Base-by-base conservation (phyloP, 345 rosid genomes). In the Toxicodendron radicans region DNA sequence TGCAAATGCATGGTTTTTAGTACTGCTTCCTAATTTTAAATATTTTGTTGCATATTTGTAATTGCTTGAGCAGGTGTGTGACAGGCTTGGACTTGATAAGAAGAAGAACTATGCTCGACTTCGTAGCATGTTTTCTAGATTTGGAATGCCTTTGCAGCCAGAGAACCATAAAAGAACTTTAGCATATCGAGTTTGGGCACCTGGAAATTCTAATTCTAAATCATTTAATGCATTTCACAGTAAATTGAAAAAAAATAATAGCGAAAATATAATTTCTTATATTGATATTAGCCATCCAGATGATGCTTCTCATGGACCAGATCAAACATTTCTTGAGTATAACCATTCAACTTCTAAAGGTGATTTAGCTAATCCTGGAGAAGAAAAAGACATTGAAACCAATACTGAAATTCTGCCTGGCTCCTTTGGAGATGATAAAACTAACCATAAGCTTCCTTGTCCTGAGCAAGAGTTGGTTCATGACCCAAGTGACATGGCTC, bases 51-150 rank as follows among this genome's bases (percentile, higher is more conserved):
- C 49, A n/a, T 59, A 48, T 73, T 48, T 71, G 54, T 60, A 73
- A 73, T 24, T 76, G 66, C 54, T 66, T 80, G 74, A 75, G 64
- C 88, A 95, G 97, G 91, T 90, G 23, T 88, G 90, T 61, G 88
- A 81, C 70, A 91, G 89, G 84, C 96, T 91, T 83, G 95, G 96
- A 33, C 80, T 95, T 84, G 91, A 88, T 75, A 90, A 88, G 82
- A 95, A 93, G 80, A 90, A 77, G 84, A 88, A 85, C 83, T 86
- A 92, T 76, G 73, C 88, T 79, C 87, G 97, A 78, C 76, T 90
- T 74, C 70, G 79, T 73, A 90, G 83, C 81, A 84, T 95, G 85
- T 75, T 87, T 75, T 73, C 85, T 20, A 90, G 83, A 86, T 88
- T 82, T 79, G 98, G 98, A 80, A 86, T 91, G 92, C 88, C 84